These are phyloP conservation scores for Collybiopsis luxurians DNA, from an alignment of 768 basidiomycete species.

Conservation along the genomic window DNA sequence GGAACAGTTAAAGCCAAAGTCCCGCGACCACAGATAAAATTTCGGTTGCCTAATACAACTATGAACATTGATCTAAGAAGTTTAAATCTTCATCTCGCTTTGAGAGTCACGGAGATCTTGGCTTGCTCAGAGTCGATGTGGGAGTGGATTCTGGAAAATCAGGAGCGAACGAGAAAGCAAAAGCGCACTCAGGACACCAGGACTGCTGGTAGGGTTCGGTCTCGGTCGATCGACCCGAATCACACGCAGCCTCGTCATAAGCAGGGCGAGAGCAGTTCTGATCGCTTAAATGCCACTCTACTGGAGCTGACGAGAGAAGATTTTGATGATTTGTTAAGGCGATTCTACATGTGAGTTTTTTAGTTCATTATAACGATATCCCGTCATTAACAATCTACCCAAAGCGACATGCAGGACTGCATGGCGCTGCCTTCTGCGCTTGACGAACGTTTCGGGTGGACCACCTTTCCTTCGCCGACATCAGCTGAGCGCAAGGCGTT, in stretches of 20 bases:
- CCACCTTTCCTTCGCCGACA: constrained; percentile 32
- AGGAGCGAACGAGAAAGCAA: constrained; percentile 20
- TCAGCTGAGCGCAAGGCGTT: constrained; percentile 54
- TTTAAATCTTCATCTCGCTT: constrained; percentile 61
- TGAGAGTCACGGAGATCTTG: constrained; percentile 62
- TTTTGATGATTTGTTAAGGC: constrained; percentile 54
- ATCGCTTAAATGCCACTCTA: constrained; percentile 32
- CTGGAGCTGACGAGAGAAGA: constrained; percentile 54
- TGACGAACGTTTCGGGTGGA: constrained; percentile 50
- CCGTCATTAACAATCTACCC: constrained; percentile 3
- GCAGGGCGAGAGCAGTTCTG: not conserved
- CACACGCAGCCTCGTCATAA: constrained; percentile 3
- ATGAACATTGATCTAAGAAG: constrained; percentile 55
- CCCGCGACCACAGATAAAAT: constrained; percentile 12
- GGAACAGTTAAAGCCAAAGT: constrained; percentile 3
- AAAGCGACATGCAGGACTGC: constrained; percentile 66
- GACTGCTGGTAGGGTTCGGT: constrained; percentile 11
- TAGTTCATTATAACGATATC: not conserved
- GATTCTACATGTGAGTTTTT: constrained; percentile 59
- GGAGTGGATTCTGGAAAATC: constrained; percentile 65
- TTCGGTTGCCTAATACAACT: constrained; percentile 50
- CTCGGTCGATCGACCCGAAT: constrained; percentile 13
- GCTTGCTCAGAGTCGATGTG: constrained; percentile 78
- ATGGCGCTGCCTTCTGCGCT: constrained; percentile 45
- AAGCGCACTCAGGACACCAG: not conserved